Evolutionary conservation across 805 yeast genomes (phyloP), one percentile per base, ranked within the genome.

Genomic region (Ogataea pilisensis): DNA sequence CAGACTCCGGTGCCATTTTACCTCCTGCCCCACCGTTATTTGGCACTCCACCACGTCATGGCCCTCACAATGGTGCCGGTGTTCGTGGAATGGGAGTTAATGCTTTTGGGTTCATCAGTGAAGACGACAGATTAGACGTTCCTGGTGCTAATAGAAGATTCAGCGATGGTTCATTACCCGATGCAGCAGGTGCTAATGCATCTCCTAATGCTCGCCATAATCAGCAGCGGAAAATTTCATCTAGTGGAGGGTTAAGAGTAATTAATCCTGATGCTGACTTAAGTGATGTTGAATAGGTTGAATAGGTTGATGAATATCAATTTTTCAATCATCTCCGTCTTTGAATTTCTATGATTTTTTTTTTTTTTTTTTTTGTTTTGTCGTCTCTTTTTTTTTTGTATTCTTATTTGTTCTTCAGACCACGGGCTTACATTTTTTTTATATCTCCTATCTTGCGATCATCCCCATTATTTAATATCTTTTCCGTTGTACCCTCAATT

Each of bases 141-240:
- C 53, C 53, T 12, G 57, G 55, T n/a, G 47, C 49, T 2, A 60
- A 48, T 11, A 54, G 66, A 45, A 39, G 67, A 22, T 63, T 63
- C 42, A 61, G 66, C 37, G 60, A 61, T 36, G 62, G 62, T 13
- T 58, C 64, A 8, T 45, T 63, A 37, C 66, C 67, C 1, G 65
- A 62, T 49, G 66, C 64, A 3, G 62, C 62, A n/a, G n/a, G n/a
- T n/a, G n/a, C n/a, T n/a, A n/a, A n/a, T n/a, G n/a, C n/a, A n/a
- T n/a, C n/a, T n/a, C n/a, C n/a, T n/a, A n/a, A n/a, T n/a, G n/a
- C 14, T 14, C 35, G 4, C 19, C 41, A 11, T 12, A 17, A 18
- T 29, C 29, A 6, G 18, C 17, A 8, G 5, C 38, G 4, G 35
- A 34, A 13, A n/a, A n/a, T n/a, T n/a, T n/a, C n/a, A 27, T 34